phyloP scores from a whole-genome alignment of 2,329 filamentous ascomycete species.

The Talaromyces sp. region DNA sequence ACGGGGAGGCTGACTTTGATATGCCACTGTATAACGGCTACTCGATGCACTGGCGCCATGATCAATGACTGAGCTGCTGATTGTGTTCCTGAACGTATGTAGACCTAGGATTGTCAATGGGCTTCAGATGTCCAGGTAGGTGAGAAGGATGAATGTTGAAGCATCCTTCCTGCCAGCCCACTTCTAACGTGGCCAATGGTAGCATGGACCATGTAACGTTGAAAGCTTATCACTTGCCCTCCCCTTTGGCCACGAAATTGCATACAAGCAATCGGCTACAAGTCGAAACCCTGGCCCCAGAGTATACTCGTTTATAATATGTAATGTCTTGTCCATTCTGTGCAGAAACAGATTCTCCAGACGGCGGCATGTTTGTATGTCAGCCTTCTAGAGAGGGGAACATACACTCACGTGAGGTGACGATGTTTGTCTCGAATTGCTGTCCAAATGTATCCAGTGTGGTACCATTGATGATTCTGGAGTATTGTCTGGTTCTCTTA shows the following conservation, averaged over 20 bases:
- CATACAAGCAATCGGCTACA: background rate
- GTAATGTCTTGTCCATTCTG: background rate
- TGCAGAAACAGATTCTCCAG: background rate
- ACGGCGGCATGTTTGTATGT: background rate
- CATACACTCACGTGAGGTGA: too few relatives aligned
- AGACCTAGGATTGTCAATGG: background rate
- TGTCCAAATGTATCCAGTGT: too few relatives aligned
- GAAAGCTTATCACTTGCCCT: background rate
- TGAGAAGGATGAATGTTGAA: background rate
- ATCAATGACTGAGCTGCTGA: background rate
- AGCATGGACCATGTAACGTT: background rate
- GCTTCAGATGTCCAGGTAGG: background rate
- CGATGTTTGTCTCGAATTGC: too few relatives aligned
- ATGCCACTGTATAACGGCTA: conserved; percentile 38
- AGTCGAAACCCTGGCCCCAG: background rate
- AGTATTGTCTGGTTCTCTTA: too few relatives aligned
- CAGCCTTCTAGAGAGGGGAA: background rate
- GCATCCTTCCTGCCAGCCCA: background rate
- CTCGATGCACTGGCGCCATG: conserved; percentile 33
- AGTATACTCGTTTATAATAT: background rate
- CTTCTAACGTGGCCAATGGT: background rate
- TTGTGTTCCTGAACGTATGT: background rate
- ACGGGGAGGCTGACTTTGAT: conserved; percentile 30
- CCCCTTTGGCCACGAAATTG: background rate
- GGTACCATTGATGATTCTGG: too few relatives aligned